A percentile compares a stretch with the other conserved stretches of the same genome.
Conservation (phyloP, 225 moss, liverwort and hornwort genomes). For the Neckera pumila region DNA sequence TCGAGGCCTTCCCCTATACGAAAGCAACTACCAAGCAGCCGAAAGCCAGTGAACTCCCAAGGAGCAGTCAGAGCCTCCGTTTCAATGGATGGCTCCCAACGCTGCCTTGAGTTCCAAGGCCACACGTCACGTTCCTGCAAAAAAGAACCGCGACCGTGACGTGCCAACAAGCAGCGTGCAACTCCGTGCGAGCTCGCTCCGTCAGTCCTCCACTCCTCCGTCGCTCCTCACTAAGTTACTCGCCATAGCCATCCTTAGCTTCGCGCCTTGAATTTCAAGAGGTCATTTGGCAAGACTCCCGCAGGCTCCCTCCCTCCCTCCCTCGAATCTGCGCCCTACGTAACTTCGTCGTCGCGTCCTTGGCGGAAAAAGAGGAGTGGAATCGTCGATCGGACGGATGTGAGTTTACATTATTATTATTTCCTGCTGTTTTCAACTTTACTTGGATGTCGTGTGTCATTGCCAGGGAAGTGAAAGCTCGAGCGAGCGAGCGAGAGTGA, state of each 20-base stretch:
- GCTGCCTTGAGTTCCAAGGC: neutral
- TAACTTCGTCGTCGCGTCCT: neutral
- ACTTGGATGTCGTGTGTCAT: neutral
- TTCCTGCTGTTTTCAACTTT: neutral
- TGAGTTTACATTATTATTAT: neutral
- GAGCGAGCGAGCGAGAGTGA: neutral
- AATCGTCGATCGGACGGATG: neutral
- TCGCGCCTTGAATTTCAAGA: neutral
- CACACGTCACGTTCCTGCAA: neutral
- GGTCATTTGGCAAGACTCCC: neutral
- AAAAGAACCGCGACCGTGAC: neutral
- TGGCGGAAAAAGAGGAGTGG: neutral
- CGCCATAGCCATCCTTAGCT: neutral
- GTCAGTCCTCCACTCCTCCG: neutral
- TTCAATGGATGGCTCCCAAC: neutral
- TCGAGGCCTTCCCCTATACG: no score
- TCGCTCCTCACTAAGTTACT: neutral
- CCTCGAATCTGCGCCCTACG: neutral
- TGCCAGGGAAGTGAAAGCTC: neutral
- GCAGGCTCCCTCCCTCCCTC: neutral
- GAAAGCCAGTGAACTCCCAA: neutral
- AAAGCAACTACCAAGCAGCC: neutral
- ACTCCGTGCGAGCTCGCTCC: neutral
- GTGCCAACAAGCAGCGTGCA: neutral
- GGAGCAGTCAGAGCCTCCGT: no score